These are phyloP conservation scores for Lasiosphaeriaceae sp. DNA, from an alignment of 495 filamentous ascomycete species.

Conservation along the genomic window DNA sequence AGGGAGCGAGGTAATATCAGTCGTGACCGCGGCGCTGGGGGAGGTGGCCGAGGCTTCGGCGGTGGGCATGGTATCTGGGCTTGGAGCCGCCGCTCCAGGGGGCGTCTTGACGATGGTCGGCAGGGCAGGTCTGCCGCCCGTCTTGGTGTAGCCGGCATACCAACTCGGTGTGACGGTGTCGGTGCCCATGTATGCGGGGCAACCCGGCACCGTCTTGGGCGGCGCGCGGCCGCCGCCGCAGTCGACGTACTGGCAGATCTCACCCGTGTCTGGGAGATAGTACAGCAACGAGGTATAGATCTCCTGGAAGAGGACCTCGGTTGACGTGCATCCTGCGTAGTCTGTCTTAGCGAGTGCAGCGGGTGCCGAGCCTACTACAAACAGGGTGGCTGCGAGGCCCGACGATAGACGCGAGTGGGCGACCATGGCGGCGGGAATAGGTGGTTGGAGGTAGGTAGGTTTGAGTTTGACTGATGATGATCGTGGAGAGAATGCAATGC, in stretches of 20 bases:
- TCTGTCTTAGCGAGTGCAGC: constrained; percentile 42
- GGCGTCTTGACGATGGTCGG: no score
- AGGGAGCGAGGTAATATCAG: no score
- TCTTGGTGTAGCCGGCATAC: constrained; percentile 31
- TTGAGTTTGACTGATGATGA: no score
- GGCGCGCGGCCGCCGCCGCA: constrained; percentile 61
- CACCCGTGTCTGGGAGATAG: constrained; percentile 50
- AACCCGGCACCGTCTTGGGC: constrained; percentile 56
- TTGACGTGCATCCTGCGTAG: constrained; percentile 39
- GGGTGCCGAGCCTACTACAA: neutral
- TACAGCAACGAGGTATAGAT: constrained; percentile 23
- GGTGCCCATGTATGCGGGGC: constrained; percentile 54
- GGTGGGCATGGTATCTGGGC: no score
- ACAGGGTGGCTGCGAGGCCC: constrained; percentile 11
- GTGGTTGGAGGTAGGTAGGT: neutral
- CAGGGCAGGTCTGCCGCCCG: neutral
- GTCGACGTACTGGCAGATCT: constrained; percentile 55
- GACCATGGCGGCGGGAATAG: constrained; percentile 19
- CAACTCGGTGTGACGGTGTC: constrained; percentile 49
- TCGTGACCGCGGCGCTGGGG: no score
- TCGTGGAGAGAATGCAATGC: no score
- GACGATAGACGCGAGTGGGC: constrained; percentile 2
- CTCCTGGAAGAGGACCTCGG: constrained; percentile 19
- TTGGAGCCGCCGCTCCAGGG: no score
- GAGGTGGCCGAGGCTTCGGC: no score